These are phyloP conservation scores for Gossypium longicalyx DNA, from an alignment of 345 rosid species.

Conservation along the genomic window DNA sequence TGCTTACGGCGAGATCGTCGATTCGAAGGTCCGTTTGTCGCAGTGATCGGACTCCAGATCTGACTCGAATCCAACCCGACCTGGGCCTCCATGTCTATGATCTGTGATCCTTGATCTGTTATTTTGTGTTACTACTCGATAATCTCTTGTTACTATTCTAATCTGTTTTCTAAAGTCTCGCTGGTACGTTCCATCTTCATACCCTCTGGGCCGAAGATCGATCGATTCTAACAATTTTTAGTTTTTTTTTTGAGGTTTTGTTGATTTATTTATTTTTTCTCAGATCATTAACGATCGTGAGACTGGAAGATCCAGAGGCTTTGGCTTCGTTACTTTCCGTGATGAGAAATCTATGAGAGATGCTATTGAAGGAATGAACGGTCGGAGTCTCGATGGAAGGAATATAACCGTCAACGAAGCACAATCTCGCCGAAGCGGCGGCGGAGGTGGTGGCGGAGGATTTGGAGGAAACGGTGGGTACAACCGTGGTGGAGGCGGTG, in stretches of 20 bases:
- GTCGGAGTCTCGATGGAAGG: slow-evolving; percentile 76
- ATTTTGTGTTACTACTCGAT: slow-evolving; percentile 52
- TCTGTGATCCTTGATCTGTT: slow-evolving; percentile 51
- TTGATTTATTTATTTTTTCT: neutral
- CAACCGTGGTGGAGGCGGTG: slow-evolving; percentile 35
- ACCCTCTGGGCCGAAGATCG: slow-evolving; percentile 66
- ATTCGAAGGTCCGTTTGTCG: slow-evolving; percentile 92
- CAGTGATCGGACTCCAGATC: slow-evolving; percentile 44
- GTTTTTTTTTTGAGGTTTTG: neutral
- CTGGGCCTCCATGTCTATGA: slow-evolving; percentile 36
- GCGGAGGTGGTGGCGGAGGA: slow-evolving; percentile 33
- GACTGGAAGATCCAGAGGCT: slow-evolving; percentile 78
- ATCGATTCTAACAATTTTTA: slow-evolving; percentile 32
- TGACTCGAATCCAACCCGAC: slow-evolving; percentile 35
- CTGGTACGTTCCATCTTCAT: slow-evolving; percentile 95
- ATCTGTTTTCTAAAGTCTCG: slow-evolving; percentile 34
- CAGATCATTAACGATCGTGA: slow-evolving; percentile 84
- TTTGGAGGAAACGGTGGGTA: slow-evolving; percentile 27
- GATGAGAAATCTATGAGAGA: slow-evolving; percentile 74
- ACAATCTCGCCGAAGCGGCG: slow-evolving; percentile 59
- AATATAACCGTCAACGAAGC: slow-evolving; percentile 81
- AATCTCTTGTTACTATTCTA: slow-evolving; percentile 52
- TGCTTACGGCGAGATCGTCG: slow-evolving; percentile 64
- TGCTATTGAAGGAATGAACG: slow-evolving; percentile 88
- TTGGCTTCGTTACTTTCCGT: slow-evolving; percentile 75